Conservation (phyloP, 352 stramenopile species). For the Aphanomyces astaci region DNA sequence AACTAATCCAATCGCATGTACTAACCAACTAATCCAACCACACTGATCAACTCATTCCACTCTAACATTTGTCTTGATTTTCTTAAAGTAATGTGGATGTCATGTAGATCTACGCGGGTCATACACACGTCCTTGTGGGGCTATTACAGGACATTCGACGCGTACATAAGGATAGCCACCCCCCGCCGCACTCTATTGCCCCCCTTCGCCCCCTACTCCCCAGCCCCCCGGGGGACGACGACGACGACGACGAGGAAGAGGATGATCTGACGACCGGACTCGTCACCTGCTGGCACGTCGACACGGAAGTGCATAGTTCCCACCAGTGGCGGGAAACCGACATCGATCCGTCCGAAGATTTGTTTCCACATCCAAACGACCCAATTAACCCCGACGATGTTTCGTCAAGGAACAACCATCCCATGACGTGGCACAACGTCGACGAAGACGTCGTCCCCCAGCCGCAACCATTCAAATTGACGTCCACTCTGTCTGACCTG, state of each 20-base stretch:
- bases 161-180: background rate
- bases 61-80: too few species aligned
- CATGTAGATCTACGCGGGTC: background rate
- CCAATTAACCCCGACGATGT: too few species aligned
- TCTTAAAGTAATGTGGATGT: too few species aligned
- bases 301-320: background rate
- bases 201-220: background rate
- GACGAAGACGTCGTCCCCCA: background rate
- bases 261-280: background rate
- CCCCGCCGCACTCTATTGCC: background rate
- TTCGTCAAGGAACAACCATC: background rate
- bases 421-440: background rate
- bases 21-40: too few species aligned
- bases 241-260: background rate
- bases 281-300: background rate
- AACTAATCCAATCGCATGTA: too few species aligned
- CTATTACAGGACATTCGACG: background rate
- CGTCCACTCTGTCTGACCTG: background rate
- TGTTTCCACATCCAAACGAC: background rate
- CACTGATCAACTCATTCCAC: too few species aligned
- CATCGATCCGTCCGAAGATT: constrained; percentile 2
- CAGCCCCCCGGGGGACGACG: background rate
- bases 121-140: background rate
- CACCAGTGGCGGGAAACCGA: constrained; percentile 13
- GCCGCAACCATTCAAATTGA: background rate